These are phyloP conservation scores for Malassezia slooffiae DNA, from an alignment of 1,284 basidiomycete genomes.

Conservation along the genomic window DNA sequence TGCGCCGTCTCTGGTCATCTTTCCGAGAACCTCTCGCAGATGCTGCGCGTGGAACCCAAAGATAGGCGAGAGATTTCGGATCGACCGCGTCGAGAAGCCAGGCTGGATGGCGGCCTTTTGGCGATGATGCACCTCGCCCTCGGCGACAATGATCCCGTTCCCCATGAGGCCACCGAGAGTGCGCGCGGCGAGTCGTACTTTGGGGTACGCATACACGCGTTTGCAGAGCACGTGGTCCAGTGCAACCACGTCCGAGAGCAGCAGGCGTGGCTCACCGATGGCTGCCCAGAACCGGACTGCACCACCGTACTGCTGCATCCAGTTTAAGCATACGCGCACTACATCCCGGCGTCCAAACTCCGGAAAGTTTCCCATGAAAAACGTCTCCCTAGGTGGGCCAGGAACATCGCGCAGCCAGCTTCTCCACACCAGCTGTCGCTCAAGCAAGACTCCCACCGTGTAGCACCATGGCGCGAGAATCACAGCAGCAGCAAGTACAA, in stretches of 20 bases:
- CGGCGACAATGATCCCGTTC: conserved; percentile 32
- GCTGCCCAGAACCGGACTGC: conserved; percentile 9
- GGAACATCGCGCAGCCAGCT: conserved; percentile 11
- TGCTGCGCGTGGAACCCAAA: conserved; percentile 22
- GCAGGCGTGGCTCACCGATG: conserved; percentile 12
- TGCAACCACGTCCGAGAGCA: conserved; percentile 10
- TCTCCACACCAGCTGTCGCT: conserved; percentile 5
- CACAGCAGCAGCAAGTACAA: too few species aligned
- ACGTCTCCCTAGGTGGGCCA: conserved; percentile 3
- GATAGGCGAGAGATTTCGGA: conserved; percentile 29
- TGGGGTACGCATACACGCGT: conserved; percentile 31
- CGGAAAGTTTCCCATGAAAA: conserved; percentile 8
- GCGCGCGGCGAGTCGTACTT: conserved; percentile 18
- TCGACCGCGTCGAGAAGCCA: conserved; percentile 28
- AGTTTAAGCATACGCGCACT: conserved; percentile 5
- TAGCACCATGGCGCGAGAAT: too few species aligned
- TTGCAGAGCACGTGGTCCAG: conserved; percentile 11
- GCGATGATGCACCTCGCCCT: conserved; percentile 34
- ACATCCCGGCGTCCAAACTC: conserved; percentile 1
- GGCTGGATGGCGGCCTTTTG: conserved; percentile 38
- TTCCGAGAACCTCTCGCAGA: conserved; percentile 18
- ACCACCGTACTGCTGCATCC: conserved; percentile 3
- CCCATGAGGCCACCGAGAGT: conserved; percentile 33
- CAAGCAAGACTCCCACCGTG: not conserved
- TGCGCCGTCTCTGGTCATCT: conserved; percentile 6